phyloP scores from a whole-genome alignment of 2,329 filamentous ascomycete genomes.

The Epichloe gansuensis region DNA sequence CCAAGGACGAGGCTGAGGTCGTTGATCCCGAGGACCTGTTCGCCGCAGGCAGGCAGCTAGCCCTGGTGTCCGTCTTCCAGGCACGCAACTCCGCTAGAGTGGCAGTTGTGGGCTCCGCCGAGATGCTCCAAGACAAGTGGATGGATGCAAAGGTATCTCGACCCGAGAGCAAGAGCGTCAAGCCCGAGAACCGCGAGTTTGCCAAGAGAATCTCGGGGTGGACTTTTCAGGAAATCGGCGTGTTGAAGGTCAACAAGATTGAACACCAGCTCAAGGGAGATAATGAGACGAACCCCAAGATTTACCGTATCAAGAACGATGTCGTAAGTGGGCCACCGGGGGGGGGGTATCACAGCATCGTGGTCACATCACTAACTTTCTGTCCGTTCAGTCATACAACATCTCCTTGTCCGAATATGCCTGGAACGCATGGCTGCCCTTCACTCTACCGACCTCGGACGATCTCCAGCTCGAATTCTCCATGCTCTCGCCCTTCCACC shows the following conservation, averaged over 20 bases:
- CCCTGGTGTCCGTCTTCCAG: constrained; percentile 75
- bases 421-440: constrained; percentile 63
- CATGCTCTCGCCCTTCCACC: constrained; percentile 97
- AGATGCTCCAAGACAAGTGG: constrained; percentile 82
- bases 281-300: constrained; percentile 61
- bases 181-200: constrained; percentile 73
- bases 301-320: constrained; percentile 94
- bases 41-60: constrained; percentile 70
- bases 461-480: constrained; percentile 87
- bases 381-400: constrained; percentile 53
- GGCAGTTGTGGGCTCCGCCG: constrained; percentile 70
- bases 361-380: background rate
- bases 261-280: constrained; percentile 55
- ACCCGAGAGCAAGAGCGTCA: constrained; percentile 35
- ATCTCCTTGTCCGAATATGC: constrained; percentile 82
- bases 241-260: constrained; percentile 71
- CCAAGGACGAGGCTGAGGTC: constrained; percentile 63
- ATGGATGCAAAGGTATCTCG: constrained; percentile 69
- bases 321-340: constrained; percentile 53
- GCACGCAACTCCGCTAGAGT: constrained; percentile 88
- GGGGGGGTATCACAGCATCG: too few species aligned
- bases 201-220: constrained; percentile 78
- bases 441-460: constrained; percentile 56
- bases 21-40: constrained; percentile 65
- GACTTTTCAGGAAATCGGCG: constrained; percentile 89